These are phyloP conservation scores for Auxenochlorella protothecoides DNA, from an alignment of 139 green algal species.

Conservation along the genomic window DNA sequence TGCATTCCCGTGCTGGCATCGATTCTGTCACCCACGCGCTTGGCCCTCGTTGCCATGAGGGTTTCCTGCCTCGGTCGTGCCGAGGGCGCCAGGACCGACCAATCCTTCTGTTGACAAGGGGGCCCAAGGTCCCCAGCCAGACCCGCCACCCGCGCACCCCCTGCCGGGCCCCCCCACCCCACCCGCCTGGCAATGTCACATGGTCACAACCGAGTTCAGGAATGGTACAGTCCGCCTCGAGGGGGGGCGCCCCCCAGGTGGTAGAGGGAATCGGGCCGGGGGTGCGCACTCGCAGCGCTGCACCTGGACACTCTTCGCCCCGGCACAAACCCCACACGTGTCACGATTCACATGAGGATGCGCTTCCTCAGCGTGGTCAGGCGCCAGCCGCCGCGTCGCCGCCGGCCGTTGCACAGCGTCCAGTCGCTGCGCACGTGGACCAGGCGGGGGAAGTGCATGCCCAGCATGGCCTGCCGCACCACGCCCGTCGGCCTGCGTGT, in stretches of 20 bases:
- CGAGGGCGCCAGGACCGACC: too few species aligned
- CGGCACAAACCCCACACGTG: not conserved
- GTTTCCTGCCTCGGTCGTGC: too few species aligned
- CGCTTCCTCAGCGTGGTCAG: constrained; percentile 11
- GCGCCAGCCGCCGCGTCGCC: constrained; percentile 12
- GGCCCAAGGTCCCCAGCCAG: too few species aligned
- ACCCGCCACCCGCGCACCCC: too few species aligned
- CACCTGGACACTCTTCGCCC: not conserved
- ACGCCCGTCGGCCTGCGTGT: not conserved
- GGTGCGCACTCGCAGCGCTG: not conserved
- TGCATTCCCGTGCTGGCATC: too few species aligned
- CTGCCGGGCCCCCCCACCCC: too few species aligned
- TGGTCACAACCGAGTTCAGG: not conserved
- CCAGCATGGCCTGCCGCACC: constrained; percentile 10
- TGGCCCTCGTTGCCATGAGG: too few species aligned
- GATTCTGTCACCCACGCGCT: too few species aligned
- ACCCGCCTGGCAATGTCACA: not conserved
- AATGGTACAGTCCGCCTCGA: not conserved
- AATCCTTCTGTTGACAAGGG: too few species aligned
- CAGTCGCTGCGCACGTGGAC: constrained; percentile 24
- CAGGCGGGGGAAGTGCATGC: constrained; percentile 15
- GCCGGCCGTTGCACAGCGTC: not conserved
- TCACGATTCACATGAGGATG: constrained; percentile 20
- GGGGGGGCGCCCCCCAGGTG: not conserved
- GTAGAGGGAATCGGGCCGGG: not conserved